These are phyloP conservation scores for Ogataea methylovora DNA, from an alignment of 805 yeast species.

Conservation along the genomic window DNA sequence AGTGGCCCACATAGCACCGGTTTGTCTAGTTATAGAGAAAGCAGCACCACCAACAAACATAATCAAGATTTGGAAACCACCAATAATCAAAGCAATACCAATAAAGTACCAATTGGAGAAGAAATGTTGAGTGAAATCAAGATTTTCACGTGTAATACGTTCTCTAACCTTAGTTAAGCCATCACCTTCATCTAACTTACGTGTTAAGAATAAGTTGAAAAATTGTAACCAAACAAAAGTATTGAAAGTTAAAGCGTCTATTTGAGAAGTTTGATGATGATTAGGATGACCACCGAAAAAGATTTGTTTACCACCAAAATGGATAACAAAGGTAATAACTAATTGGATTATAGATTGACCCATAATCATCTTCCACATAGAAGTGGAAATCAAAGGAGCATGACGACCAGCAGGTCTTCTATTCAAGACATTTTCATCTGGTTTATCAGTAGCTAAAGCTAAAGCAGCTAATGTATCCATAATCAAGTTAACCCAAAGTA, in stretches of 20 bases:
- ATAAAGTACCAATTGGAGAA: constrained; percentile 79
- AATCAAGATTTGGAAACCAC: constrained; percentile 76
- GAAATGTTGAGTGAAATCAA: constrained; percentile 79
- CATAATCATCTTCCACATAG: constrained; percentile 98
- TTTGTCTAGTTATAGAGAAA: constrained; percentile 71
- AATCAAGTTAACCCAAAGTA: constrained; percentile 93
- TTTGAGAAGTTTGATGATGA: constrained; percentile 47
- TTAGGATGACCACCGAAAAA: constrained; percentile 36
- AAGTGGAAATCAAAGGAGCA: constrained; percentile 71
- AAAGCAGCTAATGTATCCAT: constrained; percentile 98
- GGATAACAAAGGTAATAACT: constrained; percentile 67
- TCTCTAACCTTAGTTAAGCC: constrained; percentile 50
- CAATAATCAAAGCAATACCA: constrained; percentile 64
- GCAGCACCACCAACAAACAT: constrained; percentile 98
- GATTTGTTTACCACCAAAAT: constrained; percentile 65
- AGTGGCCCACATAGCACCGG: constrained; percentile 84
- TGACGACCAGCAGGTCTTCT: constrained; percentile 79
- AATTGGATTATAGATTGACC: constrained; percentile 82
- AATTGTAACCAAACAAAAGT: constrained; percentile 97
- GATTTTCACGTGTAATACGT: constrained; percentile 54
- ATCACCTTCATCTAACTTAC: constrained; percentile 86
- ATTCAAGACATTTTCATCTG: constrained; percentile 72
- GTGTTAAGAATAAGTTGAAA: constrained; percentile 83
- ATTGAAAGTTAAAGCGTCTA: constrained; percentile 85
- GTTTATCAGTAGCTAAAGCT: constrained; percentile 96